Base-by-base conservation (phyloP, 768 basidiomycete species). In the Nidularia sp. region DNA sequence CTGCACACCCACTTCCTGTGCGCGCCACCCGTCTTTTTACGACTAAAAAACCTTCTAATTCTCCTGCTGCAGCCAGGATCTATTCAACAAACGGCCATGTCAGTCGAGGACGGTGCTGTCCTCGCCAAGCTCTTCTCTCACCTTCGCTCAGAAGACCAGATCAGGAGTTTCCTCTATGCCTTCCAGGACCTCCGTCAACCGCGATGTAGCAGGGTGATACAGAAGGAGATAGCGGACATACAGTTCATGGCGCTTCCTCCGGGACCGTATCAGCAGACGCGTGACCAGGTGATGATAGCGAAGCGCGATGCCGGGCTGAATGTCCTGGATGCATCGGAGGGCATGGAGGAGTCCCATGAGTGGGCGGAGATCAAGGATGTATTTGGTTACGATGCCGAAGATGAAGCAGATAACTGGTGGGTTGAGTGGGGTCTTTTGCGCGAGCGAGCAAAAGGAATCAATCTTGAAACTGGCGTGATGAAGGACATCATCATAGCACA, bases 381-480 rank as follows among this genome's bases (percentile, higher is more conserved):
- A 25, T 83, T 80, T 56, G 71, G 71, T 9, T 83, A 83, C 57
- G 76, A 81, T 51, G 77, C 79, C 18, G 77, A 79, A 58, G 80
- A 84, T 32, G 77, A 79, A 29, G 82, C 80, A 6, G 80, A 82
- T 51, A 75, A 83, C 52, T 84, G 81, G 81, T 83, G 81, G 80
- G 62, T 76, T 33, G 68, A 75, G 50, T 81, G 77, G 76, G 80
- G 80, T 6, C 53, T 77, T 25, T 64, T 79, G 49, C 64, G 70
- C 44, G 69, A 79, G 59, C 57, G 70, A 29, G 70, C 71, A 5
- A 59, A 55, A 39, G 65, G 62, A 15, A 52, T 51, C 6, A 54
- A 57, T 45, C 25, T 33, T 7, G 25, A 18, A 6, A 18, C 43
- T 34, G n/a, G 34, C 4, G 18, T 49, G 48, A 29, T 15, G 13